These are phyloP conservation scores for Daldinia grandis DNA, from an alignment of 495 filamentous ascomycete species.

Conservation along the genomic window DNA sequence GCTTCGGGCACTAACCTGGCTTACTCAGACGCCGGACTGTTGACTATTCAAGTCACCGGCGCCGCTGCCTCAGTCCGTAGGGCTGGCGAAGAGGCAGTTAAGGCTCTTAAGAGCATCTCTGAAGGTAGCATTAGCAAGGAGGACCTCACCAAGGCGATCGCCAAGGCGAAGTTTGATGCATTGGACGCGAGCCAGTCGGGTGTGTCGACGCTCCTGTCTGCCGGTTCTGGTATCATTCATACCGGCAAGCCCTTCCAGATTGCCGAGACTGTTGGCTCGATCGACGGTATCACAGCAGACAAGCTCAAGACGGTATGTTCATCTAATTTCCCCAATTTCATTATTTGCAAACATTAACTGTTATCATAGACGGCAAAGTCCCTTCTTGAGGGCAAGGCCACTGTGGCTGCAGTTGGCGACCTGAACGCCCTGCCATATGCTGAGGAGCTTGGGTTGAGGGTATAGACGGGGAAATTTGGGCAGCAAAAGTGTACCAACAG, in stretches of 20 bases:
- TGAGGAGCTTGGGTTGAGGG: constrained; percentile 90
- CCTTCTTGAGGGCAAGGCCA: constrained; percentile 86
- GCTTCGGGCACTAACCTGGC: constrained; percentile 76
- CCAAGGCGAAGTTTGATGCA: constrained; percentile 91
- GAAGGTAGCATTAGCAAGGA: constrained; percentile 79
- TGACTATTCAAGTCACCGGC: constrained; percentile 81
- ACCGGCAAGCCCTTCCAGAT: constrained; percentile 87
- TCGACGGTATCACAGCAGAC: constrained; percentile 82
- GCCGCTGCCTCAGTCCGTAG: constrained; percentile 69
- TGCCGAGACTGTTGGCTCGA: constrained; percentile 77
- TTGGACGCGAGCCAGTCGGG: constrained; percentile 85
- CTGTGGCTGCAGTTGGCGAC: constrained; percentile 87
- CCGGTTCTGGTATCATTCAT: constrained; percentile 68
- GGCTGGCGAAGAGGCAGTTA: constrained; percentile 70
- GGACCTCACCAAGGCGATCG: constrained; percentile 88
- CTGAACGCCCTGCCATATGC: constrained; percentile 88
- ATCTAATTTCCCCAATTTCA: neutral
- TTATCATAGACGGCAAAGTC: constrained; percentile 76
- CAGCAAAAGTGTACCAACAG: constrained; percentile 62
- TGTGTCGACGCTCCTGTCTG: constrained; percentile 55
- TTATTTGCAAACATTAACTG: constrained; percentile 17
- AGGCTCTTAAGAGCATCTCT: constrained; percentile 80
- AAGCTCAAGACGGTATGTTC: constrained; percentile 88
- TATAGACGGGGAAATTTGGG: constrained; percentile 66
- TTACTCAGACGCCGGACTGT: constrained; percentile 94